Evolutionary conservation across 2,329 filamentous ascomycete species (phyloP).

Genomic region (Aspergillus fructus): DNA sequence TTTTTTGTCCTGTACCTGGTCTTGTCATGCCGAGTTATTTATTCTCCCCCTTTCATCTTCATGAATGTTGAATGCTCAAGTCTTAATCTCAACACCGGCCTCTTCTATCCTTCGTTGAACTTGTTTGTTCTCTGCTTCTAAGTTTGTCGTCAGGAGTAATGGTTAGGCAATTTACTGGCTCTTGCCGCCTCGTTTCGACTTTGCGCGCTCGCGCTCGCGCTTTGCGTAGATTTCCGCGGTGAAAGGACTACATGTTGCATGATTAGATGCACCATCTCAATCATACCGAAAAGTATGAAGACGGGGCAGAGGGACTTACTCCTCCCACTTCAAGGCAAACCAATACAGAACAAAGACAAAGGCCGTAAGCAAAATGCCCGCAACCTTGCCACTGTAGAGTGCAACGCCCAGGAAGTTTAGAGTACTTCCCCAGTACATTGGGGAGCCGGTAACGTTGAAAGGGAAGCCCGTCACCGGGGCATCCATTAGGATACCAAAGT

Average conservation of each 20-base stretch:
- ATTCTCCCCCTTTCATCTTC: background rate
- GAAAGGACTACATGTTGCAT: slow-evolving; percentile 61
- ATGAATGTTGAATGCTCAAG: slow-evolving; percentile 32
- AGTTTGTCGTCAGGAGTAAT: background rate
- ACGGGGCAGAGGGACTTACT: slow-evolving; percentile 48
- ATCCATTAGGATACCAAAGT: slow-evolving; percentile 98
- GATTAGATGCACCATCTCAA: slow-evolving; percentile 12
- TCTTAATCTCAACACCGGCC: background rate
- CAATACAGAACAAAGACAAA: slow-evolving; percentile 77
- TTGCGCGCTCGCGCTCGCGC: slow-evolving; percentile 46
- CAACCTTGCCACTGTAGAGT: slow-evolving; percentile 81
- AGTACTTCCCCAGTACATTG: slow-evolving; percentile 96
- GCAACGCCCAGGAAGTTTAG: slow-evolving; percentile 89
- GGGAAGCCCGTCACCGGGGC: slow-evolving; percentile 91
- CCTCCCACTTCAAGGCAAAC: slow-evolving; percentile 80
- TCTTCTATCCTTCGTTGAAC: background rate
- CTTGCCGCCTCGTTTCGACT: slow-evolving; percentile 38
- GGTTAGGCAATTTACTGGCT: slow-evolving; percentile 28
- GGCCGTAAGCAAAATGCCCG: slow-evolving; percentile 72
- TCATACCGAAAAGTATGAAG: background rate
- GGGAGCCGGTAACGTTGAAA: slow-evolving; percentile 85
- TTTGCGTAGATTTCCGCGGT: slow-evolving; percentile 90
- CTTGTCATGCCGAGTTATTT: background rate
- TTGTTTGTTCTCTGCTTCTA: background rate
- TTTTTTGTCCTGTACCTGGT: background rate